Evolutionary conservation across 495 filamentous ascomycete genomes (phyloP).

Genomic region (Penicillium malachiteum): DNA sequence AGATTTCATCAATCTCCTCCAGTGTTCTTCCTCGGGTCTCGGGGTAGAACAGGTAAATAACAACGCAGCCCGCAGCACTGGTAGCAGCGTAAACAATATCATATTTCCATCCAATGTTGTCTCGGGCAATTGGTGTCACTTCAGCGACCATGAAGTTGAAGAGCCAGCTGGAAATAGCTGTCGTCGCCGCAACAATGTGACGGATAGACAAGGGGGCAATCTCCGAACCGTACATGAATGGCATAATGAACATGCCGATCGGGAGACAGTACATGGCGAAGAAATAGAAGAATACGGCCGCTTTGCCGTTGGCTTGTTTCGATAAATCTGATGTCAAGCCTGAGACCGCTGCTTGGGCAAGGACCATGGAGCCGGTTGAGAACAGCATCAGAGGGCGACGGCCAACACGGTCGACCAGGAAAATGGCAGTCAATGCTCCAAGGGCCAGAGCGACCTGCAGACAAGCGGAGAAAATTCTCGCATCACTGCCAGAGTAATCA

Average conservation of each 20-base stretch:
- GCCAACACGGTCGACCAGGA: constrained; percentile 20
- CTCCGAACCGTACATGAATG: constrained; percentile 54
- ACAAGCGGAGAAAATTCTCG: constrained; percentile 17
- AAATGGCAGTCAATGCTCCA: constrained; percentile 14
- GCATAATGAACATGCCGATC: constrained; percentile 50
- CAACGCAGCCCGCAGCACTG: constrained; percentile 10
- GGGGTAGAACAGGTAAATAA: constrained; percentile 45
- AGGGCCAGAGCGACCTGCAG: constrained; percentile 20
- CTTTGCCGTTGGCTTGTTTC: constrained; percentile 5
- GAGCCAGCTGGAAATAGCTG: constrained; percentile 45
- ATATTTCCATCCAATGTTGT: constrained; percentile 16
- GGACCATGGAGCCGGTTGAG: constrained; percentile 55
- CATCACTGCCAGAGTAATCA: constrained; percentile 10
- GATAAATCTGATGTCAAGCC: constrained; percentile 26
- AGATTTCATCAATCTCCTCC: constrained; percentile 59
- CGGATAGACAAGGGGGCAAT: constrained; percentile 49
- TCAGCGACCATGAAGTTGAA: constrained; percentile 24
- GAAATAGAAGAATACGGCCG: constrained; percentile 50
- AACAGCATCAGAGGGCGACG: constrained; percentile 56
- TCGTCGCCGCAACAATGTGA: constrained; percentile 44
- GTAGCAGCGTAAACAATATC: constrained; percentile 22
- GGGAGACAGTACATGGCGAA: constrained; percentile 52
- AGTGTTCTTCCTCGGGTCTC: constrained; percentile 53
- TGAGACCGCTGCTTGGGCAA: constrained; percentile 58
- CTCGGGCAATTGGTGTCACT: constrained; percentile 21